Evolutionary conservation across 2,329 filamentous ascomycete species (phyloP).

Genomic region (Penicillium sp.): DNA sequence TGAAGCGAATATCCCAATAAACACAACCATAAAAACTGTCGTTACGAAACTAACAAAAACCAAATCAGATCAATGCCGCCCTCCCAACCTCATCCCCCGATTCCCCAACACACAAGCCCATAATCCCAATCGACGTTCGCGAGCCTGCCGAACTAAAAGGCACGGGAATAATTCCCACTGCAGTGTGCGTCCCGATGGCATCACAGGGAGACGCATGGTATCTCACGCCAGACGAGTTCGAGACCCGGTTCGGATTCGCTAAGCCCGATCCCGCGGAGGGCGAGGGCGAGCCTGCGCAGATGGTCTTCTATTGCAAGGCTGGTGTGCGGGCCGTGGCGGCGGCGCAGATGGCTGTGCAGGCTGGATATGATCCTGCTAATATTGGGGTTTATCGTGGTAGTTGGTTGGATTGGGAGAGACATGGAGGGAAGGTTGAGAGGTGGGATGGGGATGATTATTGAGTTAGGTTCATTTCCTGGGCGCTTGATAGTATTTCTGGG

Average conservation of each 20-base stretch:
- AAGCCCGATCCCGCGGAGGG: conserved; percentile 60
- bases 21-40: background rate
- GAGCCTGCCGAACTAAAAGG: conserved; percentile 48
- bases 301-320: conserved; percentile 92
- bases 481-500: background rate
- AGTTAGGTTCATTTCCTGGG: background rate
- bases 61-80: conserved; percentile 36
- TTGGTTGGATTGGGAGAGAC: conserved; percentile 74
- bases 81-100: conserved; percentile 27
- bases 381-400: conserved; percentile 53
- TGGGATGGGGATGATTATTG: conserved; percentile 37
- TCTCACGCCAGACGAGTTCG: conserved; percentile 74
- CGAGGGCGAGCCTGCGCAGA: conserved; percentile 13
- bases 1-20: background rate
- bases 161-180: conserved; percentile 67
- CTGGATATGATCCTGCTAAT: conserved; percentile 70
- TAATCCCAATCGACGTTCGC: conserved; percentile 49
- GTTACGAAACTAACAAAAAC: background rate
- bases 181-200: conserved; percentile 78
- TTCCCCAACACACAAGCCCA: conserved; percentile 28
- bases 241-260: conserved; percentile 74
- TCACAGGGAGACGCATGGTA: conserved; percentile 77
- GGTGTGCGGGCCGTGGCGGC: conserved; percentile 80
- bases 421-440: conserved; percentile 63
- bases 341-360: conserved; percentile 71